Percentiles rank a stretch among this genome's conserved stretches.
These are phyloP conservation scores for Colletotrichum viniferum DNA, from an alignment of 2,329 filamentous ascomycete genomes.

Conservation along the genomic window DNA sequence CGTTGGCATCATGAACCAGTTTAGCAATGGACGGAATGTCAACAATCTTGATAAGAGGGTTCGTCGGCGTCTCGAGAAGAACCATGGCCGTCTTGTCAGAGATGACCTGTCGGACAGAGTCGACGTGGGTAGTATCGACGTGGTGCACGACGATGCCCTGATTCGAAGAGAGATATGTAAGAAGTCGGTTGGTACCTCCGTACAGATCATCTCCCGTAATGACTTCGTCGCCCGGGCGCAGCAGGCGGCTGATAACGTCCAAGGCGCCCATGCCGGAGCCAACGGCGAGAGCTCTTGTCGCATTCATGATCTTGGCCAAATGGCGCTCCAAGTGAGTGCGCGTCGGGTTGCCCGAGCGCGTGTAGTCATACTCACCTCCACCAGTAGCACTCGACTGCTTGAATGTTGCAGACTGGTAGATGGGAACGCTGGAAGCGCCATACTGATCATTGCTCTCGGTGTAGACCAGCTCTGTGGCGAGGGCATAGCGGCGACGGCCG, in stretches of 20 bases:
- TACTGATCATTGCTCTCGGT: slow-evolving; percentile 97
- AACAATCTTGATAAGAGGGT: slow-evolving; percentile 97
- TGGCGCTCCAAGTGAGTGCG: slow-evolving; percentile 95
- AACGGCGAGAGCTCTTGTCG: slow-evolving; percentile 86
- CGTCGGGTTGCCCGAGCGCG: slow-evolving; percentile 95
- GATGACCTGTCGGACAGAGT: slow-evolving; percentile 71
- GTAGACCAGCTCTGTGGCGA: slow-evolving; percentile 95
- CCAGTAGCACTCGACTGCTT: slow-evolving; percentile 85
- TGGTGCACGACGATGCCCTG: slow-evolving; percentile 94
- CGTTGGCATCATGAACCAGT: slow-evolving; percentile 77
- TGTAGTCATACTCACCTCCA: slow-evolving; percentile 95
- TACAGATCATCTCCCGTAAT: slow-evolving; percentile 97
- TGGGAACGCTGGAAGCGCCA: slow-evolving; percentile 93
- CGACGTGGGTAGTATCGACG: slow-evolving; percentile 86
- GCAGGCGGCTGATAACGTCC: slow-evolving; percentile 91
- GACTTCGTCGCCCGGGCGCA: slow-evolving; percentile 94
- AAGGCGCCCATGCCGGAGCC: slow-evolving; percentile 97
- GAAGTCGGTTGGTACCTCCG: slow-evolving; percentile 89
- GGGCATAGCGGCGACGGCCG: slow-evolving; percentile 82
- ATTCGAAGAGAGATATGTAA: slow-evolving; percentile 89
- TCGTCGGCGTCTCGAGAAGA: slow-evolving; percentile 93
- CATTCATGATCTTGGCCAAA: slow-evolving; percentile 98
- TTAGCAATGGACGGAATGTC: slow-evolving; percentile 84
- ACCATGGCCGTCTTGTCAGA: slow-evolving; percentile 91
- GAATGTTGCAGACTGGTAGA: slow-evolving; percentile 98